phyloP scores from a whole-genome alignment of 2,329 filamentous ascomycete species.

The Aureobasidium musti region DNA sequence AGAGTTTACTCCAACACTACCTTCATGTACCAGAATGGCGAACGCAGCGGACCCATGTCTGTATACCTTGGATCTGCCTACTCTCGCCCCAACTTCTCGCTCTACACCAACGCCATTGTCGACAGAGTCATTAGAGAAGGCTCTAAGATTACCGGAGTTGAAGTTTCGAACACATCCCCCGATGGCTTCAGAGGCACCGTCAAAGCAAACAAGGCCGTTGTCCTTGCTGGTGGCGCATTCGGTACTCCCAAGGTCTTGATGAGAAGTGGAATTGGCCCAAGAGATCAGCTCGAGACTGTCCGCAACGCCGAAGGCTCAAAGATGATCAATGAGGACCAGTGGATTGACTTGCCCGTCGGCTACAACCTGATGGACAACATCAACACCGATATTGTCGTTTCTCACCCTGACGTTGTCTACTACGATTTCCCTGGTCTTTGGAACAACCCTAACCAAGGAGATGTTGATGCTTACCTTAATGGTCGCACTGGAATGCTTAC shows the following conservation, averaged over 20 bases:
- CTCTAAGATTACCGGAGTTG: conserved; percentile 48
- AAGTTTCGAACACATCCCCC: conserved; percentile 5
- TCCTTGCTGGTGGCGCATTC: conserved; percentile 28
- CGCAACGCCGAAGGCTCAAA: conserved; percentile 17
- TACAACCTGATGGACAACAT: conserved; percentile 30
- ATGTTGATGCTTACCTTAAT: conserved; percentile 26
- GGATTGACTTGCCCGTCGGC: conserved; percentile 28
- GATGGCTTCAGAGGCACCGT: conserved; percentile 22
- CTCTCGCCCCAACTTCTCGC: conserved; percentile 47
- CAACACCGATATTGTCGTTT: conserved; percentile 30
- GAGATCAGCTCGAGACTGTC: conserved; percentile 23
- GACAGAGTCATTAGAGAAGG: conserved; percentile 48
- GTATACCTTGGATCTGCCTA: conserved; percentile 55
- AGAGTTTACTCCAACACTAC: conserved; percentile 54
- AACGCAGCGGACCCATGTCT: conserved; percentile 53
- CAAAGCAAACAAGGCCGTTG: conserved; percentile 18
- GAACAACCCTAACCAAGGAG: conserved; percentile 17
- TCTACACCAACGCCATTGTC: conserved; percentile 51
- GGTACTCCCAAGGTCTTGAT: conserved; percentile 27
- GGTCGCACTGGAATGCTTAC: conserved; percentile 27
- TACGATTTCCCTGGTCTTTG: conserved; percentile 26
- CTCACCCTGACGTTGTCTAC: conserved; percentile 25
- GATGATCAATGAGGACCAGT: conserved; percentile 28
- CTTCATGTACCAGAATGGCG: conserved; percentile 53
- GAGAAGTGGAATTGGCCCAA: conserved; percentile 26